Base-by-base conservation (phyloP, 768 basidiomycete genomes). In the Lactifluus subvellereus region DNA sequence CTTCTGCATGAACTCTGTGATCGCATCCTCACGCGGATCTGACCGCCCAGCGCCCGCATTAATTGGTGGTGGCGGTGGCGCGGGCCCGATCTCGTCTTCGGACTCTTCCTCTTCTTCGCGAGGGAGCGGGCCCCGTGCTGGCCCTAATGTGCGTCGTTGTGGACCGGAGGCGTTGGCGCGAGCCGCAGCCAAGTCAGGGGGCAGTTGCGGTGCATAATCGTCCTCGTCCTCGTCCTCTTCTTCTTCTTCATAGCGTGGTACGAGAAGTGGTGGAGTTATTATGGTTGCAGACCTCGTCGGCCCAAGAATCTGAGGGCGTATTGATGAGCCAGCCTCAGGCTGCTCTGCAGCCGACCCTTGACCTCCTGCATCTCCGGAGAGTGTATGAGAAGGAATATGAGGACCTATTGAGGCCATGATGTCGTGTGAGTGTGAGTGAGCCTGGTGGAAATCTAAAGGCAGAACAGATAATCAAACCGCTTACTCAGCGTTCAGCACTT, bases 61-160 rank as follows among this genome's bases (percentile, higher is more conserved):
- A 48, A 48, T 8, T 30, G 42, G 45, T 4, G 33, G 49, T 18
- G 55, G 49, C 32, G 88, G 86, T 0, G 88, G 94, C 72, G 80
- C 82, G 0, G 96, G 96, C 1, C 95, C 95, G 57, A 94, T 80
- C 62, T 94, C 92, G 56, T 88, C 87, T 63, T 87, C 86, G 52
- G 82, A 81, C 35, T 82, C 77, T 16, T 76, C 72, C 33, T 76
- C 67, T 52, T 59, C 66, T 54, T 72, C 63, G 18, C 67, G 73
- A 11, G 72, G 58, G 16, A 64, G 68, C 6, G 72, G 71, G 11
- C 84, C 85, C 30, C 84, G 69, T 2, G 86, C 73, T 9, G 89
- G 83, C 1, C 86, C 87, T 13, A 82, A 62, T 22, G 77, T 72
- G 50, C 76, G 76, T 72, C 59, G 59, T 66, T 74, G 70, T 11